Percentiles rank a stretch among this genome's conserved stretches.
Evolutionary conservation across 306 rosid genomes (phyloP).

Genomic region (Medicago ruthenica): DNA sequence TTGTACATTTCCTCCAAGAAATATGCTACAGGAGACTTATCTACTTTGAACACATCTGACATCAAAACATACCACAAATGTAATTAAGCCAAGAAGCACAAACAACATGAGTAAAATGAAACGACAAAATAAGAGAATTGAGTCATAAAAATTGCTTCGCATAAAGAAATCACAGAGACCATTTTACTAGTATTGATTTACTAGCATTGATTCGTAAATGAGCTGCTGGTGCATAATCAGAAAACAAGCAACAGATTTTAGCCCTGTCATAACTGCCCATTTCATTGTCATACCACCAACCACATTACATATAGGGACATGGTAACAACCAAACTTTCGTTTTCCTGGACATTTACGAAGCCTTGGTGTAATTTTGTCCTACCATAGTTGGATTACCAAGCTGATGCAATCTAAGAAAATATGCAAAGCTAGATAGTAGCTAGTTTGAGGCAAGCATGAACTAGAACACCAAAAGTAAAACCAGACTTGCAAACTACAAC

Average conservation of each 20-base stretch:
- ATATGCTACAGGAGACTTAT: slow-evolving; percentile 72
- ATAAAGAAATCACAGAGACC: background rate
- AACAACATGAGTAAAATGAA: slow-evolving; percentile 15
- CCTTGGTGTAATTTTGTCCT: slow-evolving; percentile 11
- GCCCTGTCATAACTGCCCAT: slow-evolving; percentile 14
- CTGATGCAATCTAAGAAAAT: slow-evolving; percentile 20
- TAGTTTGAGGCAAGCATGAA: slow-evolving; percentile 15
- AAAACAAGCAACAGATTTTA: slow-evolving; percentile 30
- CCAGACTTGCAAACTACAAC: slow-evolving; percentile 4
- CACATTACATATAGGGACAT: slow-evolving; percentile 14
- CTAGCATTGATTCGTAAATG: slow-evolving; percentile 31
- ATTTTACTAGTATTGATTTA: slow-evolving; percentile 15
- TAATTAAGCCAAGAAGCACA: slow-evolving; percentile 16
- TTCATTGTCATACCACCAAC: slow-evolving; percentile 10
- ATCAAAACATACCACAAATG: slow-evolving; percentile 39
- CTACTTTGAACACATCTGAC: slow-evolving; percentile 66
- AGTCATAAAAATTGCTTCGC: slow-evolving; percentile 11
- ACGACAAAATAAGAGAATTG: slow-evolving; percentile 20
- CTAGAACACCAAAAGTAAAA: slow-evolving; percentile 9
- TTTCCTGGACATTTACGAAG: slow-evolving; percentile 31
- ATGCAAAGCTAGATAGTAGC: slow-evolving; percentile 17
- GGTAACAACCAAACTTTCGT: slow-evolving; percentile 23
- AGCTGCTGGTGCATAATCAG: slow-evolving; percentile 31
- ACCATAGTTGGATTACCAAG: background rate
- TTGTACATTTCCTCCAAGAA: slow-evolving; percentile 85